phyloP scores from a whole-genome alignment of 441 rosid genomes.

The Gossypium gossypioides region DNA sequence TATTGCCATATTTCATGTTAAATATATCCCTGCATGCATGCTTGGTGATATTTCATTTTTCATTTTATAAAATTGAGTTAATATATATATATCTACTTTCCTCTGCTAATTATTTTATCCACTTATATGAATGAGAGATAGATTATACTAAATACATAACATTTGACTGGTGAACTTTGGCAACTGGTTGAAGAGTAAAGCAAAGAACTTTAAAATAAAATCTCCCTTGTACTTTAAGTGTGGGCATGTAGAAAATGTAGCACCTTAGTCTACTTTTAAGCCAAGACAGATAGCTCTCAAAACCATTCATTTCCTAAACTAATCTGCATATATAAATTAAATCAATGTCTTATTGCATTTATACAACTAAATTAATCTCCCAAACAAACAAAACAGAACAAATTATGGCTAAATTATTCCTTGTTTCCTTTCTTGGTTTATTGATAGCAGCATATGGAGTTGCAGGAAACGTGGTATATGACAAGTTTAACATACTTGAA shows the following conservation, averaged over 20 bases:
- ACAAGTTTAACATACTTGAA: conserved; percentile 37
- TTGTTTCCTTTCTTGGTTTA: conserved; percentile 40
- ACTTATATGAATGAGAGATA: conserved; percentile 10
- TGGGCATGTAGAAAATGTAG: conserved; percentile 46
- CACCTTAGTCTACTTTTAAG: conserved; percentile 76
- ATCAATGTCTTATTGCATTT: conserved; percentile 29
- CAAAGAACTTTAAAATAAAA: conserved; percentile 43
- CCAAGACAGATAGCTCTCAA: conserved; percentile 53
- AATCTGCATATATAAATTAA: conserved; percentile 46
- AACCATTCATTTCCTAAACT: conserved; percentile 36
- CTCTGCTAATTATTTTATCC: conserved; percentile 9
- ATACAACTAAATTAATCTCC: conserved; percentile 30
- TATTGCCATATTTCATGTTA: not conserved
- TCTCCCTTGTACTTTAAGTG: conserved; percentile 82
- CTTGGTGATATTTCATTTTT: not conserved
- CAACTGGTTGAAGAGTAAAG: conserved; percentile 75
- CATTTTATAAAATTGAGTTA: conserved; percentile 3
- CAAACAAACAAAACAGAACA: conserved; percentile 17
- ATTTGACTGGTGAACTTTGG: conserved; percentile 28
- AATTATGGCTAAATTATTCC: conserved; percentile 42
- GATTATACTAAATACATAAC: conserved; percentile 25
- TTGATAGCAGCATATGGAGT: conserved; percentile 42
- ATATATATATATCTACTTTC: not conserved
- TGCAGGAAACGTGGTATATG: conserved; percentile 29
- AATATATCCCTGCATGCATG: conserved; percentile 8